A percentile compares a stretch with the other conserved stretches of the same genome.
Conservation (phyloP, 2,329 filamentous ascomycete species). For the Hymenoscyphus linearis region DNA sequence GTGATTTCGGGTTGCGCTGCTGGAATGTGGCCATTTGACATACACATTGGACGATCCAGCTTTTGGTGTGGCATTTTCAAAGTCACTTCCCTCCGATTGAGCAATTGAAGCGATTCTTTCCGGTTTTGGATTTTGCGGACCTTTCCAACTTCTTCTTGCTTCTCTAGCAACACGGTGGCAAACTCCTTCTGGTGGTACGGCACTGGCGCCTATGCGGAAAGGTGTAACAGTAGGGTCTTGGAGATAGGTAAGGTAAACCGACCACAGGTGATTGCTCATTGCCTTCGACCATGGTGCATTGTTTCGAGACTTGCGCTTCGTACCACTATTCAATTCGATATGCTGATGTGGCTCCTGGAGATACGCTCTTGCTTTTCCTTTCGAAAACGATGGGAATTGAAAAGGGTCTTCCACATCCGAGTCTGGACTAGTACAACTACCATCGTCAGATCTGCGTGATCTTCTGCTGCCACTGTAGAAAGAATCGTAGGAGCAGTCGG, state of each 20-base stretch:
- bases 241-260: slow-evolving; percentile 58
- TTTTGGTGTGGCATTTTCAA: slow-evolving; percentile 52
- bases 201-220: slow-evolving; percentile 57
- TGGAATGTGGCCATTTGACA: slow-evolving; percentile 59
- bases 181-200: slow-evolving; percentile 60
- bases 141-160: slow-evolving; percentile 62
- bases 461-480: slow-evolving; percentile 52
- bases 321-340: slow-evolving; percentile 21
- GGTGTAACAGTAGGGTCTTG: slow-evolving; percentile 64
- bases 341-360: slow-evolving; percentile 5
- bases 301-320: slow-evolving; percentile 29
- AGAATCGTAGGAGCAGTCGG: slow-evolving; percentile 55
- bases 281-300: slow-evolving; percentile 57
- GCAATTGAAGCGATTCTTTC: slow-evolving; percentile 1
- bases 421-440: slow-evolving; percentile 48
- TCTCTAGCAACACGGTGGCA: slow-evolving; percentile 61
- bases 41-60: slow-evolving; percentile 42
- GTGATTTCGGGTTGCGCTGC: slow-evolving; percentile 55
- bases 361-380: slow-evolving; percentile 21
- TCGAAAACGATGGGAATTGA: slow-evolving; percentile 23
- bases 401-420: slow-evolving; percentile 36
- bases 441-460: slow-evolving; percentile 52
- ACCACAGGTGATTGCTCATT: slow-evolving; percentile 63
- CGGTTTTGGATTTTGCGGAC: slow-evolving; percentile 38
- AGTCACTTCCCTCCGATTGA: slow-evolving; percentile 35